Percentiles rank a stretch among this genome's conserved stretches.
phyloP scores from a whole-genome alignment of 2,329 filamentous ascomycete genomes.

The Uncinocarpus reesii region DNA sequence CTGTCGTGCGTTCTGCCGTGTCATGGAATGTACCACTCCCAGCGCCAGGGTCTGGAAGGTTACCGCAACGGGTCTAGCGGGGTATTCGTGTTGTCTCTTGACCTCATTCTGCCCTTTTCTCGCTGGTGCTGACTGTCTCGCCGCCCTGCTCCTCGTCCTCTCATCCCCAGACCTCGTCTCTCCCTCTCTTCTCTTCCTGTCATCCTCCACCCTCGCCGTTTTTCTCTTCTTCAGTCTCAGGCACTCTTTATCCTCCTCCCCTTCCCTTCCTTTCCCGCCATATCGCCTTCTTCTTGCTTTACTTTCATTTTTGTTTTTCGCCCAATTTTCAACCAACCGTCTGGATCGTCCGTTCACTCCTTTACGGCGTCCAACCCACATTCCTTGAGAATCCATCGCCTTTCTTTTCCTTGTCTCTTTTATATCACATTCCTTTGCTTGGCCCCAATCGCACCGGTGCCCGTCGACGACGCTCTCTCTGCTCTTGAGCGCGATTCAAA shows the following conservation, averaged over 20 bases:
- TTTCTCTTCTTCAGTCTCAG: conserved; percentile 15
- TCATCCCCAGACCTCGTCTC: not conserved
- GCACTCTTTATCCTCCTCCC: conserved; percentile 15
- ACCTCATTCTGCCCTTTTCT: not conserved
- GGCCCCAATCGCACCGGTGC: not conserved
- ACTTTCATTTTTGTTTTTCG: conserved; percentile 20
- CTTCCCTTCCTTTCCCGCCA: not conserved
- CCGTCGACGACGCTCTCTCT: not conserved
- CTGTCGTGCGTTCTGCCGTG: conserved; percentile 7
- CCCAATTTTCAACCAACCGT: conserved; percentile 18
- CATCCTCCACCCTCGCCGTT: conserved; percentile 5
- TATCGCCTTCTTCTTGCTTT: conserved; percentile 12
- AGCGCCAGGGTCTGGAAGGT: conserved; percentile 1
- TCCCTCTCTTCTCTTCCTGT: not conserved
- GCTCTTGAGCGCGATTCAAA: not conserved
- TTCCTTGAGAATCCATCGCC: conserved; percentile 10
- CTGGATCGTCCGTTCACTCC: conserved; percentile 41
- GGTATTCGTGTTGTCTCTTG: not conserved
- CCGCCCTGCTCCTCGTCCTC: conserved; percentile 3
- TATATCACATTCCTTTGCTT: conserved; percentile 22
- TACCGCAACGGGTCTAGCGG: conserved; percentile 7
- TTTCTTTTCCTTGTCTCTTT: conserved; percentile 17
- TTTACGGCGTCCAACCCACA: conserved; percentile 38
- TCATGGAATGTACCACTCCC: conserved; percentile 1
- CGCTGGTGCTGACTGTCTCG: not conserved